A percentile compares a stretch with the other conserved stretches of the same genome.
These are phyloP conservation scores for Allodekkera sacchari DNA, from an alignment of 805 yeast genomes.

Conservation along the genomic window DNA sequence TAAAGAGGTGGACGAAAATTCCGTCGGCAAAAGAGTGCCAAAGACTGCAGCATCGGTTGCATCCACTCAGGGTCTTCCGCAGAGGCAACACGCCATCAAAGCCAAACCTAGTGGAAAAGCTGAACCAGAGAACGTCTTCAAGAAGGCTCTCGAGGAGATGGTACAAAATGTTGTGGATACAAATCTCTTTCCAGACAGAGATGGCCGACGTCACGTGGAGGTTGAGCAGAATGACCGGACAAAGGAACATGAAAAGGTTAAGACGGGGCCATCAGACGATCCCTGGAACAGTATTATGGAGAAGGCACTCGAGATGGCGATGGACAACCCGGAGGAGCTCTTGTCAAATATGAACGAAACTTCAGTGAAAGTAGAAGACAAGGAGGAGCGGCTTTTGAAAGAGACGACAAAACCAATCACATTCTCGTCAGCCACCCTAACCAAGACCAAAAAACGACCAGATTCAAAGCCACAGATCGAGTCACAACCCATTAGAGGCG, in stretches of 20 bases:
- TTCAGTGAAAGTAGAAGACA: too few relatives aligned
- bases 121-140: slow-evolving; percentile 15
- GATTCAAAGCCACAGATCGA: too few relatives aligned
- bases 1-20: background rate
- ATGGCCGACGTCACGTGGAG: too few relatives aligned
- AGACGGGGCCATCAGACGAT: slow-evolving; percentile 7
- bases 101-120: background rate
- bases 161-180: slow-evolving; percentile 45
- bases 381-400: background rate
- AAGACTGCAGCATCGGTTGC: too few relatives aligned
- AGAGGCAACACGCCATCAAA: background rate
- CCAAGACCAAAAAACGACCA: too few relatives aligned
- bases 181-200: slow-evolving; percentile 13
- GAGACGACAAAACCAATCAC: background rate
- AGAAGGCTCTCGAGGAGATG: slow-evolving; percentile 47
- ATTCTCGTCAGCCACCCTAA: slow-evolving; percentile 1
- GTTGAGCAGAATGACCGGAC: slow-evolving; percentile 2
- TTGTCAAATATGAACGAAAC: slow-evolving; percentile 27
- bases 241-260: slow-evolving; percentile 5
- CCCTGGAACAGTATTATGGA: slow-evolving; percentile 62
- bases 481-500: too few relatives aligned
- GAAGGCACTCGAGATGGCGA: slow-evolving; percentile 70
- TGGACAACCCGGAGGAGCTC: slow-evolving; percentile 44
- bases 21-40: too few relatives aligned
- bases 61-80: too few relatives aligned